Evolutionary conservation across 371 early-diverging fungal species (phyloP), one percentile per base, ranked within the genome.

Genomic region (Circinella minor): DNA sequence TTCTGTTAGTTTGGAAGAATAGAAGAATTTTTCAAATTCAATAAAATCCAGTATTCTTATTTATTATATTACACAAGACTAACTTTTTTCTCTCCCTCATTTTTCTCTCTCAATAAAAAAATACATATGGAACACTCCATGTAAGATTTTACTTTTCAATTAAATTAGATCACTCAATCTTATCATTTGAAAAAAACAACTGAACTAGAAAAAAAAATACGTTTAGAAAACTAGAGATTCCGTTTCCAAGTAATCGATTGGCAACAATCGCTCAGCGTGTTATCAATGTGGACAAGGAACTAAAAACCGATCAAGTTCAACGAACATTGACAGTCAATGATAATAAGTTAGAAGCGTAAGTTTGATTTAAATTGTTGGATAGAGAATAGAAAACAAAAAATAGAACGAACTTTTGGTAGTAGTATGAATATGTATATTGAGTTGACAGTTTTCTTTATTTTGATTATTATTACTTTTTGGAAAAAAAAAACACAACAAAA

Each of bases 281-380:
- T 0, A 69, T 85, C 49, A 74, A 70, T 60, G 85, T 85, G 0
- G 85, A 85, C 71, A 79, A 82, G 60, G 85, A 85, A 69, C 66
- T 85, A 13, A 82, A 80, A 51, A 72, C 73, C 20, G 78, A 79
- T 66, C 85, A 85, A 73, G 83, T 81, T 4, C 71, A 77, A 18
- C 74, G 85, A 46, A 72, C 74, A 7, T 54, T 65, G 14, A 60
- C 36, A 13, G 63, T 38, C 18, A 63, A 65, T 14, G 66, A 65
- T 37, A 54, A 55, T 15, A 67, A 43, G 4, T 67, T 71, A 37
- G 49, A 57, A 17, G 72, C 65, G 72, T 68, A 60, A 55, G 72
- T 36, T 20, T 20, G 27, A 27, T 27, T 27, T 27, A 27, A 27
- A 27, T 27, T 27, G 27, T 27, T 27, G 27, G 27, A 27, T 27